Evolutionary conservation across 2,329 filamentous ascomycete species (phyloP), one percentile per base, ranked within the genome.

Genomic region (Sphaceloma murrayae): DNA sequence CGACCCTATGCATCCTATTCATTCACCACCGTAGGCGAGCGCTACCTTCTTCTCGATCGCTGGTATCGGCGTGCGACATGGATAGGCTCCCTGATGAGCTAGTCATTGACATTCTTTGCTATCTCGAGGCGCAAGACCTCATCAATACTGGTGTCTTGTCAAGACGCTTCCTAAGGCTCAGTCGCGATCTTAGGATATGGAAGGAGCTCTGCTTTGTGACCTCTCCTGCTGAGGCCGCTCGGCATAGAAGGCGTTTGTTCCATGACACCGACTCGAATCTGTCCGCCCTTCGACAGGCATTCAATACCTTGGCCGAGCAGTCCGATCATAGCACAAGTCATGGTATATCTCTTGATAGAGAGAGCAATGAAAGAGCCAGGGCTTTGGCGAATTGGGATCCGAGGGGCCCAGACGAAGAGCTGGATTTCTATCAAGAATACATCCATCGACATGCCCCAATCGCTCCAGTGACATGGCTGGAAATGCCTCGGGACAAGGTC

Each of bases 351-450:
- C 7, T 14, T 2, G 7, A 30, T 10, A 32, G 10, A 7, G 11
- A 11, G 18, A 19, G 7, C 11, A 5, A 11, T 13, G 27, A 32
- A 16, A 9, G 16, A 18, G 11, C 24, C 6, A 19, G 40, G n/a
- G 17, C 34, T 46, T 67, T 83, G 56, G 79, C 80, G 3, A 85
- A 85, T 53, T 94, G 87, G 87, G 85, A 94, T 53, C 85, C 85
- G 1, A 77, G 76, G 0, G 86, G 82, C 51, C 75, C 78, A 0
- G 67, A 64, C 3, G 87, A 95, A 62, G 69, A 68, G 30, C 70
- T 88, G 14, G 78, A 83, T 38, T 95, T 86, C 82, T 94, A 94
- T 60, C 75, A 83, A 45, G 88, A 95, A 61, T 94, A 87, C 57
- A 81, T 93, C 50, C 85, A 88, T 43, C 74, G 88, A 24, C 74